Percentiles rank a stretch among this genome's conserved stretches.
Evolutionary conservation across 306 rosid species (phyloP).

Genomic region (Rosa persica): DNA sequence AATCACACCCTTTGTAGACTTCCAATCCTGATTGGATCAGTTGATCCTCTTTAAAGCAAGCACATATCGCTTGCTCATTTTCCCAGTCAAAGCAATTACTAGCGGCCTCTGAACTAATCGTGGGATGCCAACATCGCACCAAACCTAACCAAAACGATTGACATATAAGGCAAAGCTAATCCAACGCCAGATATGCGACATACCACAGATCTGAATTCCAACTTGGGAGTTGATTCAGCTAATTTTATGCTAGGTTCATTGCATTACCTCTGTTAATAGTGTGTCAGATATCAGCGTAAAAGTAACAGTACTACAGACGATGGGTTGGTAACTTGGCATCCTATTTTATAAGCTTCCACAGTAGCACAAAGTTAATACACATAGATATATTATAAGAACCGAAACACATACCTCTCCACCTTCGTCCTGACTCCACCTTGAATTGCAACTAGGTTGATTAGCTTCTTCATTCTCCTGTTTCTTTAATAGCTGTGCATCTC

Average conservation of each 20-base stretch:
- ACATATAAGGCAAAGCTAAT: conserved; percentile 10
- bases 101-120: conserved; percentile 78
- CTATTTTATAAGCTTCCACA: not conserved
- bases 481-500: conserved; percentile 89
- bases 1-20: conserved; percentile 75
- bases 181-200: not conserved
- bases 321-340: not conserved
- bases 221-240: not conserved
- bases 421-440: conserved; percentile 90
- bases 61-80: conserved; percentile 87
- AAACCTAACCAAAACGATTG: conserved; percentile 52
- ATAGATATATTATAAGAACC: not conserved
- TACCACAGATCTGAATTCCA: not conserved
- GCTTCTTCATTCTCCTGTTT: conserved; percentile 90
- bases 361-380: not conserved
- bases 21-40: conserved; percentile 67
- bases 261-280: not conserved
- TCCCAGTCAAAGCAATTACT: conserved; percentile 86
- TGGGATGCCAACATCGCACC: conserved; percentile 90
- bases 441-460: conserved; percentile 76
- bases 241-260: not conserved
- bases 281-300: not conserved
- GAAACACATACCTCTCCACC: conserved; percentile 78
- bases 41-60: conserved; percentile 79
- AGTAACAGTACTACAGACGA: not conserved